Base-by-base conservation (phyloP, 1,284 basidiomycete species). In the Neonothopanus nambi region DNA sequence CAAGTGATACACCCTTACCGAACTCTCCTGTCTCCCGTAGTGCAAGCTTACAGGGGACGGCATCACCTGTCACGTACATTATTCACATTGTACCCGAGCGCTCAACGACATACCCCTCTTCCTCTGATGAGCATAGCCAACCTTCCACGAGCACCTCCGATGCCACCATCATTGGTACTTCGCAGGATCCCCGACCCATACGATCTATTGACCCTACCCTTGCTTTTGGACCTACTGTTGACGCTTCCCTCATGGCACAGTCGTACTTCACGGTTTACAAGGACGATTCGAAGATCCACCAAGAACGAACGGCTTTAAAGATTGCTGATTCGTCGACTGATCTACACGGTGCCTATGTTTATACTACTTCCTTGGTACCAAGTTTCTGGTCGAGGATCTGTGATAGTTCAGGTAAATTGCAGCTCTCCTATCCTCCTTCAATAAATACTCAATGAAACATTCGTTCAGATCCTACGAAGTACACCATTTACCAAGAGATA, bases 181-280 rank as follows among this genome's bases (percentile, higher is more conserved):
- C 77, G 15, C 70, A 71, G 39, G 69, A 71, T 35, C 72, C 82
- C 33, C 81, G 85, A 21, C 75, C 74, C 15, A 71, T 88, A 48
- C 68, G 68, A 13, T 67, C 73, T 46, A 85, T 88, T 59, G 81
- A 88, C 61, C 82, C 84, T 0, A 82, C 80, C 4, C 74, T 88
- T 23, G 81, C 85, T 12, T 81, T 87, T 61, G 63, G 77, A 24
- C 76, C 81, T 1, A 70, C 65, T 1, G 67, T 72, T 5, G 42
- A 35, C 28, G 13, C 42, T 39, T 61, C 69, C 3, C 68, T 81
- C 17, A 64, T 66, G 13, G 80, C 83, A 20, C 72, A 74, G 28
- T 84, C 82, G 0, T 70, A 70, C 24, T 87, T 81, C 67, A 74
- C 73, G 1, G 80, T 88, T 3, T 75, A 77, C 57, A 15, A 46